Percentiles rank a stretch among this genome's conserved stretches.
Evolutionary conservation across 2,329 filamentous ascomycete species (phyloP).

Genomic region (Fusarium paranaense): DNA sequence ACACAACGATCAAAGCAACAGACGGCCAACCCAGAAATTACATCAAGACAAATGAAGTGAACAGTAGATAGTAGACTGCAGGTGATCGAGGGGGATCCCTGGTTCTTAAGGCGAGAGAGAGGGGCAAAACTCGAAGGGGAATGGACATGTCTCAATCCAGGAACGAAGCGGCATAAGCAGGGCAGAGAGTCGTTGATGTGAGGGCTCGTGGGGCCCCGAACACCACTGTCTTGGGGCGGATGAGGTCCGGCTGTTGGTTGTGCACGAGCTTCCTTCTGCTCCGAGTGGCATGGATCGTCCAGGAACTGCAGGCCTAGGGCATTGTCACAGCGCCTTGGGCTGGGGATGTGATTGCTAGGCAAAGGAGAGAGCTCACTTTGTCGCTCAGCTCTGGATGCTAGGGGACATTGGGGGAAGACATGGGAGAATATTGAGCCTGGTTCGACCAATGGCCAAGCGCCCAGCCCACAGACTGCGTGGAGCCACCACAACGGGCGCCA

Average conservation of each 20-base stretch:
- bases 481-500: constrained; percentile 36
- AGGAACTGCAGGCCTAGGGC: constrained; percentile 38
- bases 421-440: constrained; percentile 23
- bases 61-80: neutral
- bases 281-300: constrained; percentile 39
- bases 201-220: constrained; percentile 36
- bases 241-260: constrained; percentile 36
- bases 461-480: constrained; percentile 30
- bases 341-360: constrained; percentile 41
- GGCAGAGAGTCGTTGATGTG: constrained; percentile 33
- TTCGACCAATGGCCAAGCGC: constrained; percentile 37
- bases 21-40: constrained; percentile 7
- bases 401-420: constrained; percentile 26
- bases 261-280: constrained; percentile 35
- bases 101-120: constrained; percentile 42
- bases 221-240: constrained; percentile 37
- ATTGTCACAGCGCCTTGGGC: constrained; percentile 39
- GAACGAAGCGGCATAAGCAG: constrained; percentile 48
- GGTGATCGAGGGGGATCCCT: constrained; percentile 35
- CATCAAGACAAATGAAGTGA: constrained; percentile 11
- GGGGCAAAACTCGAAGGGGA: constrained; percentile 45
- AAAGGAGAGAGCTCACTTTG: constrained; percentile 28
- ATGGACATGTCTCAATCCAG: constrained; percentile 54
- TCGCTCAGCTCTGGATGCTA: constrained; percentile 25
- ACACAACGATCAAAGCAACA: constrained; percentile 4